Percentiles rank a stretch among this genome's conserved stretches.
These are phyloP conservation scores for Fistulinella staudtii DNA, from an alignment of 1,284 basidiomycete genomes.

Conservation along the genomic window DNA sequence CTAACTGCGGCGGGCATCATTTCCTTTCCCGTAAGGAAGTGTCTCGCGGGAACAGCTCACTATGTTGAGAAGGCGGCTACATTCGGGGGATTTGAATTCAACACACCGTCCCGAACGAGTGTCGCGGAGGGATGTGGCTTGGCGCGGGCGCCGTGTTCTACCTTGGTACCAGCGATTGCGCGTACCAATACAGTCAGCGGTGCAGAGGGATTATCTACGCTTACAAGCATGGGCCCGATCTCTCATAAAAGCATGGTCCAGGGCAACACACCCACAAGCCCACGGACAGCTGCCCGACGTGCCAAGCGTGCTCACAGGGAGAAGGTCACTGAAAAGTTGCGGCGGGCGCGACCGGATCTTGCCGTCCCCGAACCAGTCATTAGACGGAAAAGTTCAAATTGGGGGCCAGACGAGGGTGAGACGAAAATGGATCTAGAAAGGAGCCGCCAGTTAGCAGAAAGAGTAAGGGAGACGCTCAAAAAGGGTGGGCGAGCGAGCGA, in stretches of 20 bases:
- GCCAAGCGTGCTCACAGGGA: slow-evolving; percentile 19
- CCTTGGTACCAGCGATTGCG: too few relatives aligned
- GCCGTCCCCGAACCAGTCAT: slow-evolving; percentile 6
- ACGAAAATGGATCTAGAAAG: slow-evolving; percentile 26
- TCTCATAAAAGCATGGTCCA: too few relatives aligned
- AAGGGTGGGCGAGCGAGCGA: slow-evolving; percentile 18
- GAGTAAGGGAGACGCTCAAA: slow-evolving; percentile 20
- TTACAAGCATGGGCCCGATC: not conserved
- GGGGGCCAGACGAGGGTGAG: slow-evolving; percentile 9
- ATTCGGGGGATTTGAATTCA: not conserved
- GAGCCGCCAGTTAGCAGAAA: slow-evolving; percentile 22
- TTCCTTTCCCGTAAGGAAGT: slow-evolving; percentile 23
- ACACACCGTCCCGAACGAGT: too few relatives aligned
- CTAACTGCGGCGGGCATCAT: slow-evolving; percentile 13
- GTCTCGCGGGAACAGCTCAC: not conserved
- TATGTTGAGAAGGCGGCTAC: slow-evolving; percentile 5
- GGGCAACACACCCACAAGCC: slow-evolving; percentile 3
- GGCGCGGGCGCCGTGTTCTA: too few relatives aligned
- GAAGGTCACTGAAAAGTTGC: slow-evolving; percentile 28
- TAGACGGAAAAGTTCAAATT: not conserved
- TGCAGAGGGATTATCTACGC: not conserved
- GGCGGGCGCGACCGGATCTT: slow-evolving; percentile 30
- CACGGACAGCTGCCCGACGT: slow-evolving; percentile 19
- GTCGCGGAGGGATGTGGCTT: too few relatives aligned
- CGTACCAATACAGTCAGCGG: too few relatives aligned